Base-by-base conservation (phyloP, 805 yeast genomes). In the Lachancea meyersii region DNA sequence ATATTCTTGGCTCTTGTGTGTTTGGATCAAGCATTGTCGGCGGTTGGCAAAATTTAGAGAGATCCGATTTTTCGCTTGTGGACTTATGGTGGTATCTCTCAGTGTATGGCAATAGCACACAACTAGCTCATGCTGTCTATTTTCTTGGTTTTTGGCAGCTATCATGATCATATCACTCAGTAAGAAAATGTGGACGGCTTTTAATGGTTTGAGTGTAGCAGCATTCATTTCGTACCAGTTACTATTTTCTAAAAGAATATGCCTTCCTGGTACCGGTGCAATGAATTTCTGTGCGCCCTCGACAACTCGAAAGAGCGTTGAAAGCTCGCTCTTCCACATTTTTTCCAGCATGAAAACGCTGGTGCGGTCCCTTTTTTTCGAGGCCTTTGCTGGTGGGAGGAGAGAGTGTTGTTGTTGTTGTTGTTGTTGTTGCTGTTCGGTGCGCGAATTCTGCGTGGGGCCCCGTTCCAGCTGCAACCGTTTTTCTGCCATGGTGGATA, bases 221-320 rank as follows among this genome's bases (percentile, higher is more conserved):
- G 83, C 77, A 54, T 87, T 88, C 46, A 89, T 66, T 61, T 88
- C 96, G 45, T 75, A 77, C 96, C 96, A 89, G 38, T 88, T 74
- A 2, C 83, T 82, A 58, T 87, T 79, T 53, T 88, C 93, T 8
- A 79, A 75, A 16, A 86, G 65, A 2, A 88, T 76, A 60, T 87
- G 96, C 38, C 96, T 73, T 3, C 89, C 93, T 0, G 89, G 86
- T 6, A 76, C 60, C 1, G 85, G 77, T 17, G 87, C 83, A 30
- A 88, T 70, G 46, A 74, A 77, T 54, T 84, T 84, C 52, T 85
- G 89, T 1, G 95, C 88, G n/a, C 96, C 94, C 49, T 89, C 96
- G 13, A 89, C 95, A 48, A 83, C 86, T 51, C 79, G 79, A 61
- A 82, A 87, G 40, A 88, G 64, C 7, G 77, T 72, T 42, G 75